Base-by-base conservation (phyloP, 169 alveolate species). In the Plasmodium coatneyi region DNA sequence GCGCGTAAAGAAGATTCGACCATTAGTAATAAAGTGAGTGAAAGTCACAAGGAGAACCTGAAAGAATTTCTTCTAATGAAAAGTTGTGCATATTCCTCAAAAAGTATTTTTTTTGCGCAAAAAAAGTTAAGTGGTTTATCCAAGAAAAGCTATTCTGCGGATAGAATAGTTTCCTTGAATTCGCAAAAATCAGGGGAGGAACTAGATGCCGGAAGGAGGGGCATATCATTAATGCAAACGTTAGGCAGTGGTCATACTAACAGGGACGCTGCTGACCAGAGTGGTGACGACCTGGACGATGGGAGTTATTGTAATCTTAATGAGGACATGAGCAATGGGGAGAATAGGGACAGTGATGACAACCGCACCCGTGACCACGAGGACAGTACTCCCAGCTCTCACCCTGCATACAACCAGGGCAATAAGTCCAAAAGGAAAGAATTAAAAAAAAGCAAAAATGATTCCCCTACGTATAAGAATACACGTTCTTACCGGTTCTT, bases 21-120 rank as follows among this genome's bases (percentile, higher is more conserved):
- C 52, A 34, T 54, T 70, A 54, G 34, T 83, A 83, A 80, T 41
- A 22, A 70, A 28, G 3, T 83, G 74, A 71, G 36, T 71, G 92
- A 70, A 83, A 71, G 54, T 54, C n/a, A 83, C 14, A 83, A 83
- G 52, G 74, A 28, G 34, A n/a, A 83, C 32, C 76, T 83, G 30
- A 83, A 32, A 16, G 19, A 22, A 5, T 52, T 52, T 83, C 54
- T 83, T 7, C 82, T 28, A 19, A 34, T 28, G 82, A 83, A 56
- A 25, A 66, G 76, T 83, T 70, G 32, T 39, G 32, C 70, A 70
- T 54, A 71, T 39, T 70, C 39, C 25, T 14, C 72, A 70, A 71
- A 54, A 82, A 41, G 25, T 25, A 82, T 6, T 1, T 70, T 34
- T 83, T 41, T 41, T 71, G 22, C n/a, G 16, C 66, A 70, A 83